phyloP scores from a whole-genome alignment of 2,329 filamentous ascomycete species.

The Fusarium sp. region DNA sequence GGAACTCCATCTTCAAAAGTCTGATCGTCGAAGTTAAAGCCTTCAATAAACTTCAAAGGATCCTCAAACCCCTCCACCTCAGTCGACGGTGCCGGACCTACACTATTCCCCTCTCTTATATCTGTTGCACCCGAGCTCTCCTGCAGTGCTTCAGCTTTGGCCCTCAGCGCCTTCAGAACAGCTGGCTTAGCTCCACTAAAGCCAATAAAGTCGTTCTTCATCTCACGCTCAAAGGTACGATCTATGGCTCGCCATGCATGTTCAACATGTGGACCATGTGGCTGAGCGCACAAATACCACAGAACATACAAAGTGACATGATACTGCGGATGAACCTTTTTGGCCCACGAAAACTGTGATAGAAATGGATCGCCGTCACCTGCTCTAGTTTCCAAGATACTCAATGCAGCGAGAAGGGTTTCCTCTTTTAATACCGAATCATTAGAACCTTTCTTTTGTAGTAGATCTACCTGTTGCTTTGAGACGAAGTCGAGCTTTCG shows the following conservation, averaged over 20 bases:
- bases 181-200: neutral
- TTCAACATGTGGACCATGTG: neutral
- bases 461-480: neutral
- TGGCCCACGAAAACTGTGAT: neutral
- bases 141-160: neutral
- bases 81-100: rapidly evolving
- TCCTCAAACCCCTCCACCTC: rapidly evolving
- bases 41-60: neutral
- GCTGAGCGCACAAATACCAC: neutral
- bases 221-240: neutral
- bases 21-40: neutral
- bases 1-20: neutral
- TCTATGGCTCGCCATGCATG: neutral
- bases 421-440: neutral
- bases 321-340: neutral
- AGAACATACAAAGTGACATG: neutral
- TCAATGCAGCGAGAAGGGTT: neutral
- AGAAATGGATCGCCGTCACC: neutral
- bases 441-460: neutral
- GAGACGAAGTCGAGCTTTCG: constrained; percentile 3
- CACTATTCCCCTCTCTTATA: rapidly evolving
- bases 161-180: neutral
- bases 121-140: neutral
- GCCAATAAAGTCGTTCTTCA: neutral
- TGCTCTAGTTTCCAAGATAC: neutral